Conservation (phyloP, 2,329 filamentous ascomycete genomes). For the Tolypocladium tropicale region DNA sequence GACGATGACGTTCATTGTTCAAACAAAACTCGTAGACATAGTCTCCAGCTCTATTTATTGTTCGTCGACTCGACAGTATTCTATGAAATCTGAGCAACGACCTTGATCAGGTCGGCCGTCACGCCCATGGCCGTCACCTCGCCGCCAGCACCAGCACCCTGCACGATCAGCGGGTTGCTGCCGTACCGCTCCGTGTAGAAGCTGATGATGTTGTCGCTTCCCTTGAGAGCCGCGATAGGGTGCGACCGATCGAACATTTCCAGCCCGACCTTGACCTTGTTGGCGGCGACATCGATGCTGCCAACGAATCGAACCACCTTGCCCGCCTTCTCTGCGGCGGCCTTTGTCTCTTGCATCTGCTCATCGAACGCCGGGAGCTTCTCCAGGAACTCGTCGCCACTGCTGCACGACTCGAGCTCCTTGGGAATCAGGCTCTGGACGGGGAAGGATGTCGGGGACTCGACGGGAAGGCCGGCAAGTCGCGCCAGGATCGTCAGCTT, state of each 20-base stretch:
- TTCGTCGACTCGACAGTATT: constrained; percentile 6
- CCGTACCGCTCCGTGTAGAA: constrained; percentile 97
- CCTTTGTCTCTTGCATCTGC: constrained; percentile 84
- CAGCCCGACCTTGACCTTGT: constrained; percentile 81
- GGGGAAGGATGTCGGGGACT: constrained; percentile 80
- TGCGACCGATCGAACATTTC: constrained; percentile 82
- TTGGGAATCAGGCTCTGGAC: constrained; percentile 89
- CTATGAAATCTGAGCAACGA: constrained; percentile 58
- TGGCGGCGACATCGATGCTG: constrained; percentile 74
- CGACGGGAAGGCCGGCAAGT: constrained; percentile 69
- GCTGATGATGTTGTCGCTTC: constrained; percentile 97
- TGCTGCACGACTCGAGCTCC: constrained; percentile 66
- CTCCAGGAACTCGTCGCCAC: constrained; percentile 77
- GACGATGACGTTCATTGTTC: neutral
- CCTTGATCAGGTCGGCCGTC: constrained; percentile 85
- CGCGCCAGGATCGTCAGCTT: constrained; percentile 93
- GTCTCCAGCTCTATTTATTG: constrained; percentile 8
- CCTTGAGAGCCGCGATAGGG: constrained; percentile 88
- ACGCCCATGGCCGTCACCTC: constrained; percentile 98
- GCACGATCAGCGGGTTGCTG: constrained; percentile 81
- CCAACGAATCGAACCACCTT: constrained; percentile 94
- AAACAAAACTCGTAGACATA: neutral
- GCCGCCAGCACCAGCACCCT: constrained; percentile 87
- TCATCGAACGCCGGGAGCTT: constrained; percentile 72
- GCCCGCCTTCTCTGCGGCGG: constrained; percentile 72